Evolutionary conservation across 768 basidiomycete species (phyloP).

Genomic region (Lentinula sp.): DNA sequence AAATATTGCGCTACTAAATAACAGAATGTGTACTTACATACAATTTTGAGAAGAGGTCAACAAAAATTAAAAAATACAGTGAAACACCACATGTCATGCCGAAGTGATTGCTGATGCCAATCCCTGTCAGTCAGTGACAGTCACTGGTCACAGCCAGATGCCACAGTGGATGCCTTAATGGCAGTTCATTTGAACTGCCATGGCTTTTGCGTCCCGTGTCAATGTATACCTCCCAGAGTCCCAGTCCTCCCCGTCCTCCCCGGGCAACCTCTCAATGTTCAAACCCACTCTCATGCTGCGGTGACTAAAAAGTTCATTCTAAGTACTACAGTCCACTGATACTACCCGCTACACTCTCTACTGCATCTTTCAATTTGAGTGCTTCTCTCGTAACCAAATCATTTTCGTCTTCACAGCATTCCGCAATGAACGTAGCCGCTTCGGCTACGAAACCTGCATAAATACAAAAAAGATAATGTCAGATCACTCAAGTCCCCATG

Average conservation of each 20-base stretch:
- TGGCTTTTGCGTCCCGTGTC: not conserved
- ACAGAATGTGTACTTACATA: too few species aligned
- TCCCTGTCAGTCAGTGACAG: too few species aligned
- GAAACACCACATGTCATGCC: too few species aligned
- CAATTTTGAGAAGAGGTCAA: too few species aligned
- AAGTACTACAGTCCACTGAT: conserved; percentile 26
- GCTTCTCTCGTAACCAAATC: conserved; percentile 72
- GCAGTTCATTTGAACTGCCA: not conserved
- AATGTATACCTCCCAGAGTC: too few species aligned
- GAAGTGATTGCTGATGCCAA: too few species aligned
- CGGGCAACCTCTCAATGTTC: not conserved
- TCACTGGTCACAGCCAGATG: too few species aligned
- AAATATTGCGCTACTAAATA: too few species aligned
- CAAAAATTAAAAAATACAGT: too few species aligned
- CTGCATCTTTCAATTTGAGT: conserved; percentile 59
- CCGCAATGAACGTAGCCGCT: conserved; percentile 80
- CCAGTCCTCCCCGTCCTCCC: not conserved
- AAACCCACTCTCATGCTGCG: not conserved
- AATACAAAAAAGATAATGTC: not conserved
- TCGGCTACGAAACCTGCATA: conserved; percentile 68
- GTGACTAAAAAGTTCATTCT: too few species aligned
- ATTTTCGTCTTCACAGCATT: conserved; percentile 86
- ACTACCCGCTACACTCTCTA: conserved; percentile 68
- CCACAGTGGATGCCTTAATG: not conserved
- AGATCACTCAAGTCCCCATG: too few species aligned